These are phyloP conservation scores for Suhomyces choctaworum DNA, from an alignment of 1,139 yeast genomes.

Conservation along the genomic window DNA sequence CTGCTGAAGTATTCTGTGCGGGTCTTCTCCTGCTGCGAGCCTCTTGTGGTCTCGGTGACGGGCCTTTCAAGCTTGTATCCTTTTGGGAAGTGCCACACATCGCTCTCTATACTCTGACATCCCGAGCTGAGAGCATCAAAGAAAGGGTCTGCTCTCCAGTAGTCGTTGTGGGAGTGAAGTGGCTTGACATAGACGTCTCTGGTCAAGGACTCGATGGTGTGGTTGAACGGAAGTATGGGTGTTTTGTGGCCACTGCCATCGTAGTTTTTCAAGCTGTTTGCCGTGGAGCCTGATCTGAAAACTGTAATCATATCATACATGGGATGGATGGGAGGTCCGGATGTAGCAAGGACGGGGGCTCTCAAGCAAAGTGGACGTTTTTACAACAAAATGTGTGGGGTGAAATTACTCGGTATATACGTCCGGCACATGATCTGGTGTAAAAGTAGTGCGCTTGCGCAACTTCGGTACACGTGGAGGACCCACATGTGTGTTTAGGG, in stretches of 20 bases:
- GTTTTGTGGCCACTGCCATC: slow-evolving; percentile 14
- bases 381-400: too few relatives aligned
- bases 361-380: too few relatives aligned
- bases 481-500: too few relatives aligned
- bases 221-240: slow-evolving; percentile 18
- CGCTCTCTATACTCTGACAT: slow-evolving; percentile 66
- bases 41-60: slow-evolving; percentile 21
- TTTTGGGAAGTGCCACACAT: slow-evolving; percentile 56
- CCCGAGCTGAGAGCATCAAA: slow-evolving; percentile 63
- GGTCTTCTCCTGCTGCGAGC: slow-evolving; percentile 9
- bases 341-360: too few relatives aligned
- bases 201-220: slow-evolving; percentile 39
- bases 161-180: slow-evolving; percentile 75
- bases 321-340: too few relatives aligned
- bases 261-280: slow-evolving; percentile 5
- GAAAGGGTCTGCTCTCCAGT: slow-evolving; percentile 65
- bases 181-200: slow-evolving; percentile 52
- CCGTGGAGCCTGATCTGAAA: slow-evolving; percentile 10
- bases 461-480: too few relatives aligned
- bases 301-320: slow-evolving; percentile 15
- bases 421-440: too few relatives aligned
- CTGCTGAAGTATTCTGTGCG: slow-evolving; percentile 26
- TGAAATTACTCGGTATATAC: too few relatives aligned
- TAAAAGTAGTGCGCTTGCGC: too few relatives aligned
- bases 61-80: slow-evolving; percentile 28